phyloP scores from a whole-genome alignment of 2,329 filamentous ascomycete species.

The Madurella mycetomatis region DNA sequence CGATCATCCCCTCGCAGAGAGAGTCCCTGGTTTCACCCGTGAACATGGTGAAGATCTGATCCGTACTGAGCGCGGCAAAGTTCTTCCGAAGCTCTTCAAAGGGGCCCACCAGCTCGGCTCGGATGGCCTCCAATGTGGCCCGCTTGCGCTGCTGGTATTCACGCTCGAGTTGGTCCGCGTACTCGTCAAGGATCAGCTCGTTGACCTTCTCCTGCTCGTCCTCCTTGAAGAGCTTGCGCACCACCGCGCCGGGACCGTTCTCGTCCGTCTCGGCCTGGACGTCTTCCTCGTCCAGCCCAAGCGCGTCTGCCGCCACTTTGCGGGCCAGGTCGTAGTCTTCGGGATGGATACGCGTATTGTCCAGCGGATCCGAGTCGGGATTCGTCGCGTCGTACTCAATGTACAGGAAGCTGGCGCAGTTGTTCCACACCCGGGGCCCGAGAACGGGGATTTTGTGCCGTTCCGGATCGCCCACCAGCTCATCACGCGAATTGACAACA shows the following conservation, averaged over 20 bases:
- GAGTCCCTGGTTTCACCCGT: slow-evolving; percentile 88
- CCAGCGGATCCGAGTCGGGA: slow-evolving; percentile 80
- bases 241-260: slow-evolving; percentile 82
- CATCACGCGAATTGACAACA: slow-evolving; percentile 74
- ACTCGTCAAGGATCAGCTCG: slow-evolving; percentile 92
- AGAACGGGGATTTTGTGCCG: slow-evolving; percentile 74
- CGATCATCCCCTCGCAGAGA: slow-evolving; percentile 83
- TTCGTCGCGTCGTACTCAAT: slow-evolving; percentile 84
- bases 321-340: slow-evolving; percentile 97
- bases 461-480: slow-evolving; percentile 84
- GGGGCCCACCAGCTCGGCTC: slow-evolving; percentile 83
- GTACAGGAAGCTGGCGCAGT: slow-evolving; percentile 92
- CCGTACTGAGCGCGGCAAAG: slow-evolving; percentile 64
- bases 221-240: slow-evolving; percentile 91
- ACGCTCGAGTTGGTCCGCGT: slow-evolving; percentile 88
- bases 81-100: slow-evolving; percentile 90
- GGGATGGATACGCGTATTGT: slow-evolving; percentile 94
- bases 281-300: slow-evolving; percentile 96
- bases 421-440: slow-evolving; percentile 88
- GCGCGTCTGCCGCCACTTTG: slow-evolving; percentile 96
- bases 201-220: slow-evolving; percentile 93
- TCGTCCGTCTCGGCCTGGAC: slow-evolving; percentile 92
- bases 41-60: slow-evolving; percentile 92
- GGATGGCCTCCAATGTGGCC: slow-evolving; percentile 92
- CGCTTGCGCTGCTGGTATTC: slow-evolving; percentile 94